Conservation (phyloP, 2,329 filamentous ascomycete species). For the Colletotrichum scovillei region DNA sequence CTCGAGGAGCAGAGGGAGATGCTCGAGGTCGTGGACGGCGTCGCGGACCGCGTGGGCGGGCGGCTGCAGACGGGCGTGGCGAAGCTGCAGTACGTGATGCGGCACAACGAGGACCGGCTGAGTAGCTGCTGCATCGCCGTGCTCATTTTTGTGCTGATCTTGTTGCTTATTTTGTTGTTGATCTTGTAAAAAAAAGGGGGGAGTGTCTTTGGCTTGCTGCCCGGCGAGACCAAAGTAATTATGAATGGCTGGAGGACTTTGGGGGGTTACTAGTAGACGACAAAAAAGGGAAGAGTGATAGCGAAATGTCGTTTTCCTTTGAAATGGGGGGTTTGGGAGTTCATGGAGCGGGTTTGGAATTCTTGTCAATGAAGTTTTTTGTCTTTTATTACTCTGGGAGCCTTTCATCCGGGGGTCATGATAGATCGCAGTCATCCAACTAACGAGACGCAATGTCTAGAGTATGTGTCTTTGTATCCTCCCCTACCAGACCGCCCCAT, state of each 20-base stretch:
- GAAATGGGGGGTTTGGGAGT: constrained; percentile 18
- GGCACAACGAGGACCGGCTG: constrained; percentile 86
- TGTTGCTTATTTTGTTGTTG: constrained; percentile 84
- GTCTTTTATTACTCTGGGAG: neutral
- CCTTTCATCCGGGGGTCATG: neutral
- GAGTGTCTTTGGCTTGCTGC: no score
- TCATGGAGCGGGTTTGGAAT: constrained; percentile 15
- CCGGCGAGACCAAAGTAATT: no score
- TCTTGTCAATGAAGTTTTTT: neutral
- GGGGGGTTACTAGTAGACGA: no score
- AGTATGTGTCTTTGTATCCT: neutral
- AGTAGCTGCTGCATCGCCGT: constrained; percentile 93
- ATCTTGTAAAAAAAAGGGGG: constrained; percentile 55
- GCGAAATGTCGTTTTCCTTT: neutral
- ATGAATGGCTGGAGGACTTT: no score
- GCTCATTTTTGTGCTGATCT: constrained; percentile 87
- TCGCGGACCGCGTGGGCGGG: constrained; percentile 88
- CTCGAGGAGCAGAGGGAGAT: constrained; percentile 94
- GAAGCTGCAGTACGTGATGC: constrained; percentile 86
- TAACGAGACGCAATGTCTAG: constrained; percentile 19
- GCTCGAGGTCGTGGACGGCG: constrained; percentile 84
- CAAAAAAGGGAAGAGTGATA: no score
- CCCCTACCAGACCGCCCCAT: neutral
- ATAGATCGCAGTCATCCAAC: constrained; percentile 21
- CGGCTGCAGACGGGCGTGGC: constrained; percentile 88